Evolutionary conservation across 2,329 filamentous ascomycete genomes (phyloP).

Genomic region (Blastomyces gilchristii): DNA sequence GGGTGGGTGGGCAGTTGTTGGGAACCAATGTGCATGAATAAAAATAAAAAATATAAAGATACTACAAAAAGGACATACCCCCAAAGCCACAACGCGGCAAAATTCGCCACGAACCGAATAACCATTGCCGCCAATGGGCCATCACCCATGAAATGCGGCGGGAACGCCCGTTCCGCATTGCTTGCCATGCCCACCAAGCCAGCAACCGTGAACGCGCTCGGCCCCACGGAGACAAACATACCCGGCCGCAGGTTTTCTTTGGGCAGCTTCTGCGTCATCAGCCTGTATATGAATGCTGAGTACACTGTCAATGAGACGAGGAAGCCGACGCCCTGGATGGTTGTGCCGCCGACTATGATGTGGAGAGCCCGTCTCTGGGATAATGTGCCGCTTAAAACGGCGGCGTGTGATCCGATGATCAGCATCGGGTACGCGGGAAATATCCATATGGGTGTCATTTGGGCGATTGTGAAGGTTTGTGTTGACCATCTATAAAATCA

Average conservation of each 20-base stretch:
- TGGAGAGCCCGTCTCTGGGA: constrained; percentile 37
- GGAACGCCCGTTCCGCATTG: constrained; percentile 40
- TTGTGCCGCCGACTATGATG: constrained; percentile 50
- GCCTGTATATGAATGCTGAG: constrained; percentile 69
- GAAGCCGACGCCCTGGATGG: constrained; percentile 56
- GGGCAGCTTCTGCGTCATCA: constrained; percentile 82
- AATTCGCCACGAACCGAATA: constrained; percentile 47
- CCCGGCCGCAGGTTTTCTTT: constrained; percentile 64
- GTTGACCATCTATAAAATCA: constrained; percentile 46
- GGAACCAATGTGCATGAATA: background rate
- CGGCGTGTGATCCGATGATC: constrained; percentile 63
- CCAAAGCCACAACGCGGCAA: constrained; percentile 70
- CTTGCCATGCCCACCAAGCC: constrained; percentile 51
- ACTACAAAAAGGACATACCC: constrained; percentile 33
- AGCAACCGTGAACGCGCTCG: constrained; percentile 57
- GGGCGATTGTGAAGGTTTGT: constrained; percentile 60
- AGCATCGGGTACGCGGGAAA: constrained; percentile 77
- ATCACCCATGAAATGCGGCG: constrained; percentile 47
- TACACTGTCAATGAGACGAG: constrained; percentile 67
- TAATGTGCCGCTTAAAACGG: constrained; percentile 44
- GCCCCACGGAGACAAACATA: constrained; percentile 78
- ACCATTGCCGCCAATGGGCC: constrained; percentile 46
- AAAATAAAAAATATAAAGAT: too few relatives aligned
- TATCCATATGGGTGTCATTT: constrained; percentile 83
- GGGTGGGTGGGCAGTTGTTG: background rate